Evolutionary conservation across 2,329 filamentous ascomycete species (phyloP), one percentile per base, ranked within the genome.

Genomic region (Thermomyces lanuginosus): DNA sequence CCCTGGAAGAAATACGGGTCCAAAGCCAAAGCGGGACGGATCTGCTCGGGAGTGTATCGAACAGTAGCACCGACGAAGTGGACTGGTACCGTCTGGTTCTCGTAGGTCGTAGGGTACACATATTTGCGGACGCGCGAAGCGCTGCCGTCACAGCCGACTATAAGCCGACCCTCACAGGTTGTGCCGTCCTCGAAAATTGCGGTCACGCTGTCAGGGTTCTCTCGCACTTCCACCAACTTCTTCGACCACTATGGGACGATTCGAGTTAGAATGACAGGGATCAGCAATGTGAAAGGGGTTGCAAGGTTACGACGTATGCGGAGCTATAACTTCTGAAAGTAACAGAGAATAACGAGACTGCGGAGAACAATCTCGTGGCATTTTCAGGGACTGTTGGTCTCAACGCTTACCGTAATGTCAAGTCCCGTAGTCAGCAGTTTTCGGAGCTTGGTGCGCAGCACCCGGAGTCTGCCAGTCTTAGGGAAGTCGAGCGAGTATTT

Each of bases 1-100:
- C 66, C 66, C 26, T 70, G 65, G 11, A 70, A 53, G 26, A 70
- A 65, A 21, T 60, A 65, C 0, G 66, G 60, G 28, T 72, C 66
- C 0, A 69, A 52, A 1, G 46, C 46, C 4, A 51, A 48, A 2
- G 67, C 48, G 0, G 55, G 53, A 1, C 45, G 41, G 10, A 63
- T 51, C 20, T 64, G 44, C 9, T 55, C 47, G 0, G 51, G 42
- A 0, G 55, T 48, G 17, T 63, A 54, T 0, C 53, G 36, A 5
- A 60, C 38, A 21, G 55, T 61, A 6, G 57, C 49, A 2, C 66
- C 65, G 2, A 69, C 44, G 23, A 66, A 41, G 16, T 60, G 49
- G 3, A 69, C 50, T 1, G 64, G 64, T 6, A 71, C 44, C 4
- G 52, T 41, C 16, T 55, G 39, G 17, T 50, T 56, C 13, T 48